Evolutionary conservation across 2,329 filamentous ascomycete genomes (phyloP), one percentile per base, ranked within the genome.

Genomic region (Pyrenochaeta sp.): DNA sequence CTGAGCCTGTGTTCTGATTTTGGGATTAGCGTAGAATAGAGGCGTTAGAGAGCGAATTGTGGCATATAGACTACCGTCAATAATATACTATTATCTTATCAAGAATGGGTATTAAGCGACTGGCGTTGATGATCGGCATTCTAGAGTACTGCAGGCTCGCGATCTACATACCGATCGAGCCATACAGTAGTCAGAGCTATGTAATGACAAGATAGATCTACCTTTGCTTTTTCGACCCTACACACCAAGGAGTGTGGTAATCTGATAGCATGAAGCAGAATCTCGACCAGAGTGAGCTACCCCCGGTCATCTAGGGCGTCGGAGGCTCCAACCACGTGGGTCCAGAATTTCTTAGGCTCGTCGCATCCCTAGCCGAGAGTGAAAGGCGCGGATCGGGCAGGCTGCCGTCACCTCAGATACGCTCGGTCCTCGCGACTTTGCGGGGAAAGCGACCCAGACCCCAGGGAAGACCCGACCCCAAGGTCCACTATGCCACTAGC

Each of bases 51-150:
- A n/a, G 21, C n/a, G 35, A n/a, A 17, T 39, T 30, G 30, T 49
- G 39, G 45, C 36, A 49, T 39, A 35, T 42, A 42, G 23, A 43
- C n/a, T 27, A 39, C 37, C 9, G 11, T 33, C 29, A 45, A 45
- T 23, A 15, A 45, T 45, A 45, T 9, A n/a, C 18, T 32, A 30
- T 43, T 23, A 30, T 29, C 14, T n/a, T 15, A 31, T 43, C 23
- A n/a, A n/a, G 3, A 29, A 3, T 20, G 29, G 14, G 31, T 6
- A 32, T 30, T 7, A 7, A 40, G 18, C 17, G 37, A 21, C 11
- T 3, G n/a, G 17, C 33, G n/a, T 17, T 36, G 1, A 7, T 9
- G 23, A 27, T 9, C 23, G 23, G 23, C 23, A 9, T 27, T 27
- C 23, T 27, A 27, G 23, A 27, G 23, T 27, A 27, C 23, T 27